Percentiles rank a stretch among this genome's conserved stretches.
Conservation (phyloP, 108 stramenopile genomes). For the Nitzschia inconspicua region DNA sequence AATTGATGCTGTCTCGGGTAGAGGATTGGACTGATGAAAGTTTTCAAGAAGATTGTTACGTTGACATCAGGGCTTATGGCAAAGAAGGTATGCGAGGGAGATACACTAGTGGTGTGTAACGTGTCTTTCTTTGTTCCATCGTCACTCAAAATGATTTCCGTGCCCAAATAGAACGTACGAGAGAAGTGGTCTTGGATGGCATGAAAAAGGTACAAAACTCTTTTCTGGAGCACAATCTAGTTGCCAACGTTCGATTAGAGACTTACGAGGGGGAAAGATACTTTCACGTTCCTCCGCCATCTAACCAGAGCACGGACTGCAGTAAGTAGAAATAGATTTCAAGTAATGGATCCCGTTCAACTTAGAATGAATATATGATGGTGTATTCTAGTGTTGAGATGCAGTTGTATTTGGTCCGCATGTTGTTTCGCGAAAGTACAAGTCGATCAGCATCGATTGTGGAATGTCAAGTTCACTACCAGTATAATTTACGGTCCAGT, state of each 20-base stretch:
- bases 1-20: conserved; percentile 56
- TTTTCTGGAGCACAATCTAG: conserved; percentile 53
- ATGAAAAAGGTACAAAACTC: conserved; percentile 62
- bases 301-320: no score
- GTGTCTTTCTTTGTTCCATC: conserved; percentile 7
- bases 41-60: conserved; percentile 68
- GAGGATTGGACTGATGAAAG: conserved; percentile 79
- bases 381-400: no score
- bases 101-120: no score
- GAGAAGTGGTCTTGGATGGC: conserved; percentile 64
- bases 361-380: no score
- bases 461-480: no score
- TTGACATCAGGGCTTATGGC: conserved; percentile 66
- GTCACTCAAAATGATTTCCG: background rate
- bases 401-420: no score
- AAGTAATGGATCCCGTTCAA: no score
- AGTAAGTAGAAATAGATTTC: no score
- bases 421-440: no score
- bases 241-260: conserved; percentile 68
- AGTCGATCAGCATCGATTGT: no score
- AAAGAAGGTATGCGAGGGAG: no score
- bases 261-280: conserved; percentile 74
- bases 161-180: conserved; percentile 42
- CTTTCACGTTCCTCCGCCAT: conserved; percentile 63
- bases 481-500: no score